Conservation (phyloP, 176 grass and related monocot species). For the Phoenix dactylifera region DNA sequence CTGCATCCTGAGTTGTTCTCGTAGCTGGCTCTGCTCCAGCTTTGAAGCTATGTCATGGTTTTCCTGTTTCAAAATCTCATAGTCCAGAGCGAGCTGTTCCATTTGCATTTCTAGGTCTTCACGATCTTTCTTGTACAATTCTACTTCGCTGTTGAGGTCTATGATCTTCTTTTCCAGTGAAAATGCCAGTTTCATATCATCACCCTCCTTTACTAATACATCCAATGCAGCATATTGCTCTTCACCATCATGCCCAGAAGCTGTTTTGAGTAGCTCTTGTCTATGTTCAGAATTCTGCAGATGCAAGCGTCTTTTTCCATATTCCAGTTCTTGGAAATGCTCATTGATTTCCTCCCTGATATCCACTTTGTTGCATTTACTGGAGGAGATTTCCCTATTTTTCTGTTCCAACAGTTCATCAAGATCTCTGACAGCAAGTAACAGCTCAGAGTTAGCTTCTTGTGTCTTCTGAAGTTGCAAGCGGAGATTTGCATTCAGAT, state of each 20-base stretch:
- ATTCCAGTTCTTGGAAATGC: slow-evolving; percentile 38
- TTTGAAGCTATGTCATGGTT: slow-evolving; percentile 83
- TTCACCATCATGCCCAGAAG: slow-evolving; percentile 39
- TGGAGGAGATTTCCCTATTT: slow-evolving; percentile 45
- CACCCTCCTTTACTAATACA: slow-evolving; percentile 50
- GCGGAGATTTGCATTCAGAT: slow-evolving; percentile 55
- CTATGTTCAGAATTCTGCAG: slow-evolving; percentile 38
- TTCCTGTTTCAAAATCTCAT: slow-evolving; percentile 96
- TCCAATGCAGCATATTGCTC: slow-evolving; percentile 57
- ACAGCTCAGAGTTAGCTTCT: slow-evolving; percentile 95
- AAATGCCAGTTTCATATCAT: slow-evolving; percentile 19
- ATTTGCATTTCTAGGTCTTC: slow-evolving; percentile 96
- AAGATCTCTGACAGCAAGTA: slow-evolving; percentile 89
- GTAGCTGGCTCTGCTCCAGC: slow-evolving; percentile 80
- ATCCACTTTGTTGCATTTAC: slow-evolving; percentile 6
- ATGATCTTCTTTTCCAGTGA: slow-evolving; percentile 67
- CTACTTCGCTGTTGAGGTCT: slow-evolving; percentile 63
- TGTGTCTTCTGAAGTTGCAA: slow-evolving; percentile 83
- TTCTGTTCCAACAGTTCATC: slow-evolving; percentile 82
- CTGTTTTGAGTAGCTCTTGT: slow-evolving; percentile 37
- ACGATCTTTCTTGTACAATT: slow-evolving; percentile 79
- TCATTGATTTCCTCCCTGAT: slow-evolving; percentile 29
- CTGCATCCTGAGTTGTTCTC: slow-evolving; percentile 81
- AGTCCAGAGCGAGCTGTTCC: slow-evolving; percentile 94
- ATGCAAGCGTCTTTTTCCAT: slow-evolving; percentile 35